Conservation (phyloP, 2,329 filamentous ascomycete genomes). For the Pseudonectria foliicola region DNA sequence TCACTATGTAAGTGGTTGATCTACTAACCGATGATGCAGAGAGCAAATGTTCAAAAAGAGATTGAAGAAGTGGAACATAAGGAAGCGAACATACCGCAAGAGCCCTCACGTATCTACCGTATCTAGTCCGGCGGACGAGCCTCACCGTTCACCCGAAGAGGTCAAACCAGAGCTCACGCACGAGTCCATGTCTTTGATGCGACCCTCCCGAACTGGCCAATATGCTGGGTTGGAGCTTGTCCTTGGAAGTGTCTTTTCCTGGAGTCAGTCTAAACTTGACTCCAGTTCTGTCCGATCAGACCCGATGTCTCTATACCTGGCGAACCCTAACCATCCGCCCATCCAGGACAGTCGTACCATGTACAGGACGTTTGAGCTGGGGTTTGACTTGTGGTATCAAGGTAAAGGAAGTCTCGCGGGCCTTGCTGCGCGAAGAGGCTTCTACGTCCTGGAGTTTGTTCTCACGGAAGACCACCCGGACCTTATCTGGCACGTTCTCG, state of each 20-base stretch:
- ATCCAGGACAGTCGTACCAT: constrained; percentile 33
- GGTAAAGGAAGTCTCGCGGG: constrained; percentile 29
- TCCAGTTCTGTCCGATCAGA: constrained; percentile 19
- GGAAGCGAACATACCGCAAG: constrained; percentile 30
- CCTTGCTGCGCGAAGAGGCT: constrained; percentile 29
- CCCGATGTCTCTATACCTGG: constrained; percentile 30
- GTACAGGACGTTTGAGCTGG: constrained; percentile 33
- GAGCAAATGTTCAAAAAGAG: constrained; percentile 35
- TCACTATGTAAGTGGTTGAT: not conserved
- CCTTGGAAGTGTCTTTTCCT: constrained; percentile 27
- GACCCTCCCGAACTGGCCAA: constrained; percentile 17
- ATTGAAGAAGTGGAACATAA: constrained; percentile 31
- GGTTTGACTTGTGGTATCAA: constrained; percentile 30
- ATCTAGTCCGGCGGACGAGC: constrained; percentile 16
- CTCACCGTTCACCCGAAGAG: constrained; percentile 9
- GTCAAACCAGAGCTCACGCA: constrained; percentile 5
- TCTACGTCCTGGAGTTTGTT: constrained; percentile 30
- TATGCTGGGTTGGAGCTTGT: constrained; percentile 26
- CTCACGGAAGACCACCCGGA: constrained; percentile 31
- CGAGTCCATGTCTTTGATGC: constrained; percentile 14
- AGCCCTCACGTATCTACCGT: constrained; percentile 13
- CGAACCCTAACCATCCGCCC: constrained; percentile 27
- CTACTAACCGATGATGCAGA: constrained; percentile 11
- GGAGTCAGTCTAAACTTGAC: constrained; percentile 30
- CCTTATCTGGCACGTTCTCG: constrained; percentile 31